Percentiles rank a stretch among this genome's conserved stretches.
Conservation (phyloP, 2,329 filamentous ascomycete genomes). For the Colletotrichum liaoningense region DNA sequence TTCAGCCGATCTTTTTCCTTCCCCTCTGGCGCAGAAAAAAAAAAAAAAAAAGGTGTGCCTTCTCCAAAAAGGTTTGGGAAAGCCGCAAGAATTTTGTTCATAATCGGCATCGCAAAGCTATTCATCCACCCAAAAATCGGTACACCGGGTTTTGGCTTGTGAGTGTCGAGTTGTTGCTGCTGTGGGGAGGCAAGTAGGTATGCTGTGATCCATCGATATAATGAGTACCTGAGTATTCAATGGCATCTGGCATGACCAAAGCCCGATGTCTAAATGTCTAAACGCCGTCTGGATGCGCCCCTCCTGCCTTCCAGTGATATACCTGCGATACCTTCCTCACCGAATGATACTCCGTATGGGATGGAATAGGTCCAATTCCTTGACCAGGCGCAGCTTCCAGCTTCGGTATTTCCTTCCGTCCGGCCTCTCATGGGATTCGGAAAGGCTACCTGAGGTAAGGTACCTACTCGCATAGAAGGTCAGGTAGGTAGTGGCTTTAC, state of each 20-base stretch:
- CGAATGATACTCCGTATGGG: background rate
- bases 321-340: background rate
- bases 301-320: background rate
- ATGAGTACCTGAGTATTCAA: background rate
- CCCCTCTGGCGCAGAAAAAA: background rate
- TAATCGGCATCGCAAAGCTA: background rate
- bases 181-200: too few species aligned
- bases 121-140: background rate
- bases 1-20: constrained; percentile 5
- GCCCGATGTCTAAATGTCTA: background rate
- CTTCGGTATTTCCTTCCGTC: background rate
- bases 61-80: background rate
- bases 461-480: too few species aligned
- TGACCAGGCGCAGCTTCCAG: background rate
- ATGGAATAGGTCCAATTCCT: background rate
- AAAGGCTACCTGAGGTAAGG: background rate
- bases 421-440: background rate
- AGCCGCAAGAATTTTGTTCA: background rate
- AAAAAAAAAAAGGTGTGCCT: background rate
- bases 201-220: too few species aligned
- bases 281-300: background rate
- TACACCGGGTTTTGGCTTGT: background rate
- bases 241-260: background rate
- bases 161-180: background rate
- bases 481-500: background rate